Evolutionary conservation across 768 basidiomycete genomes (phyloP), one percentile per base, ranked within the genome.

Genomic region (Leucosporidium scottii): DNA sequence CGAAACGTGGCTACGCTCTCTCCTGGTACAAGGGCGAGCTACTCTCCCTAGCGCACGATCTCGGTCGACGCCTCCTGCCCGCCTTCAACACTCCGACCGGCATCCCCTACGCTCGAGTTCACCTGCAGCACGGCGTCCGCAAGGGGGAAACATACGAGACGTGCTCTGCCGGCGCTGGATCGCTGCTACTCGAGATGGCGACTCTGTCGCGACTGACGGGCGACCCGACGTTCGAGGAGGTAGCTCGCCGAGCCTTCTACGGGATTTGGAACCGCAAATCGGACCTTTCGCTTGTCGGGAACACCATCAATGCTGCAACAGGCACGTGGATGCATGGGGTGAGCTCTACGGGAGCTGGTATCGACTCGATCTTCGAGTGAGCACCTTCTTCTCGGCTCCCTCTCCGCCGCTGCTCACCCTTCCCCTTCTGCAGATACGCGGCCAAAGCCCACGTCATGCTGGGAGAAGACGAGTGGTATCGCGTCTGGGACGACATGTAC

Each of bases 61-160:
- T 99, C 3, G 96, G 91, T 3, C 80, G 85, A 65, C 83, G 96
- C 59, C 78, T 99, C 51, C 79, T 97, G 15, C 93, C 93, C 6
- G 96, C 96, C 4, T 99, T 98, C 78, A 58, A 86, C 3, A 94
- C 93, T 2, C 85, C 89, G 1, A 98, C 93, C 0, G 93, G 93
- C 13, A 80, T 99, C 53, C 96, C 96, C 12, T 92, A 85, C 76
- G 92, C 96, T 61, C 85, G 96, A 79, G 90, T 93, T 13, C 79
- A 73, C 68, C 61, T 70, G 54, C 59, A 77, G 66, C 62, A 36
- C 51, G 69, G 73, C 55, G 64, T 56, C 31, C 64, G 50, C 55
- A 50, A 49, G 91, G 90, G 82, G 93, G 49, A 94, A 97, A 75
- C 83, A 93, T 27, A 84, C 34, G 90, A 93, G 76, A 93, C 91